Conservation (phyloP, 2,329 filamentous ascomycete genomes). For the Curvularia sp. region DNA sequence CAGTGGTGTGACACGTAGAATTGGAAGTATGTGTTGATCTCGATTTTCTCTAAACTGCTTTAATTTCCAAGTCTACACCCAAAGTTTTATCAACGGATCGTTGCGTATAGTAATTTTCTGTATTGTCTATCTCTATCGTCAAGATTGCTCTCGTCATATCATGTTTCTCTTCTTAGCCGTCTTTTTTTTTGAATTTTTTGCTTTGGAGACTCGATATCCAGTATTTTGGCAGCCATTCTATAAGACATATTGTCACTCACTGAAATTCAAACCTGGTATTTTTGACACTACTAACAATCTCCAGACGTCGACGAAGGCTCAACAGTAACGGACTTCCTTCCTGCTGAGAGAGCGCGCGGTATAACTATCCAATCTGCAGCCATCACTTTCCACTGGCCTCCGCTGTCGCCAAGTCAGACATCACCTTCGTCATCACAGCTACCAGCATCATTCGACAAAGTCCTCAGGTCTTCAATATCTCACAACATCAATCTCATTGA, state of each 20-base stretch:
- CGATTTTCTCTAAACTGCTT: neutral
- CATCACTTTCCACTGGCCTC: slow-evolving; percentile 94
- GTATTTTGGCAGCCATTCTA: neutral
- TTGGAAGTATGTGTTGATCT: slow-evolving; percentile 66
- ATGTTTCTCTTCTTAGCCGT: neutral
- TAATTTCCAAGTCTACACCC: neutral
- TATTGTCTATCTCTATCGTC: neutral
- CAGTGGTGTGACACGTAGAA: slow-evolving; percentile 83
- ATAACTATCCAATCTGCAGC: slow-evolving; percentile 98
- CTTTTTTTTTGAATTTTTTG: neutral
- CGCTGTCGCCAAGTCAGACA: slow-evolving; percentile 53
- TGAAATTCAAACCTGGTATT: neutral
- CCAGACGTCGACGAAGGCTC: slow-evolving; percentile 92
- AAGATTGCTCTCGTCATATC: neutral
- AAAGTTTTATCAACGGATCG: neutral
- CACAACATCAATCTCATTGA: slow-evolving; percentile 72
- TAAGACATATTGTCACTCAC: neutral
- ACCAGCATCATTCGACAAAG: slow-evolving; percentile 38
- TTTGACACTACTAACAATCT: neutral
- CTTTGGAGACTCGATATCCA: neutral
- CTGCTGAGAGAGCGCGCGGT: slow-evolving; percentile 86
- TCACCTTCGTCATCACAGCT: slow-evolving; percentile 32
- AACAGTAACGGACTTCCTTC: slow-evolving; percentile 95
- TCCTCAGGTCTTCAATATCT: slow-evolving; percentile 59
- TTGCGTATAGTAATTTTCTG: neutral